A percentile compares a stretch with the other conserved stretches of the same genome.
These are phyloP conservation scores for Geranium incanum DNA, from an alignment of 441 rosid genomes.

Conservation along the genomic window DNA sequence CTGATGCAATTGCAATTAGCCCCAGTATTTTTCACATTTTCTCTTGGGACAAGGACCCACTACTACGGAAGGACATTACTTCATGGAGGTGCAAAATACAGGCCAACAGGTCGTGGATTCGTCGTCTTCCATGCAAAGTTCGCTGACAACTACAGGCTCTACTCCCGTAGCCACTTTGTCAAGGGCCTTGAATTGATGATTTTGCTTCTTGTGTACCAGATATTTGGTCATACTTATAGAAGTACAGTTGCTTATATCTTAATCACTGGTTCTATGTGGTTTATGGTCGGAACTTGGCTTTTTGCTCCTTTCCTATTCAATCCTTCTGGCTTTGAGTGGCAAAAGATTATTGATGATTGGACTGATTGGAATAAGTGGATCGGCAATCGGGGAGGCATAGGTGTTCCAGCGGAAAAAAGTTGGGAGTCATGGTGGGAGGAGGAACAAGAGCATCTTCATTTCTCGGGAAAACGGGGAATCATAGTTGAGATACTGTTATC, in stretches of 20 bases:
- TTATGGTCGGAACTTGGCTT: conserved; percentile 99
- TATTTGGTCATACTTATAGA: conserved; percentile 81
- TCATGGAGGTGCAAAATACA: conserved; percentile 97
- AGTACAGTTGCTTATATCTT: conserved; percentile 75
- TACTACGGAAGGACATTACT: conserved; percentile 92
- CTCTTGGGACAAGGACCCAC: conserved; percentile 97
- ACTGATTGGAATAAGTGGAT: conserved; percentile 99
- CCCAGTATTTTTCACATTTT: conserved; percentile 96
- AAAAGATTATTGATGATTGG: conserved; percentile 98
- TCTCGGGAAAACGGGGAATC: conserved; percentile 90
- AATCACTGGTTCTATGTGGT: conserved; percentile 96
- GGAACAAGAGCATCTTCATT: conserved; percentile 88
- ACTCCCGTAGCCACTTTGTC: conserved; percentile 96
- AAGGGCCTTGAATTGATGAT: conserved; percentile 96
- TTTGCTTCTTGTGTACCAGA: conserved; percentile 78
- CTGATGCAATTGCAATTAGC: conserved; percentile 97
- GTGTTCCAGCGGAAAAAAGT: conserved; percentile 94
- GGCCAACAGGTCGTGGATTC: conserved; percentile 95
- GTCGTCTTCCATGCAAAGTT: conserved; percentile 99
- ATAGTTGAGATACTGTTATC: conserved; percentile 78
- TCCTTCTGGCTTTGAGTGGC: conserved; percentile 99
- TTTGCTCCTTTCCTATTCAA: conserved; percentile 98
- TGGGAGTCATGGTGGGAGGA: conserved; percentile 99
- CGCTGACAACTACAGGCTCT: conserved; percentile 92
- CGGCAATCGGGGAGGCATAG: conserved; percentile 84